Evolutionary conservation across 805 yeast genomes (phyloP), one percentile per base, ranked within the genome.

Genomic region (Candida chilensis): DNA sequence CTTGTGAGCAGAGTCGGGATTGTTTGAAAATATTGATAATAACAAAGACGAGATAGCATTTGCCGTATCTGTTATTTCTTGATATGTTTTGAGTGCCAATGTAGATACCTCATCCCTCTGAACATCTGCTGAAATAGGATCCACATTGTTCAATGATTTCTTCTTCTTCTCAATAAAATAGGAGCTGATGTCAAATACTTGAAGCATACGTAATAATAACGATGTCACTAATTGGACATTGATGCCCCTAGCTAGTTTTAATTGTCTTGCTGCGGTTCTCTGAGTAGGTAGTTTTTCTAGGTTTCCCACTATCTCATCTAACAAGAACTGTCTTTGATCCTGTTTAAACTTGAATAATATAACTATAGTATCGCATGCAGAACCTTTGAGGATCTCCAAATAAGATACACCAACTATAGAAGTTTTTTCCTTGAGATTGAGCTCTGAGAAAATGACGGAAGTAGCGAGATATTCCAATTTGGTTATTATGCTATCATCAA

Each of bases 271-370:
- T 4, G 40, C 34, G 0, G 48, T 25, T 38, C 70, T 75, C 17
- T 60, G 58, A 0, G 54, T 50, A 0, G 82, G 71, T 3, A 77
- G 41, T 15, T 56, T 61, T 28, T 69, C 72, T 31, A 76, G 52
- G 32, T 67, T 68, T 2, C 64, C 50, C 9, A 79, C 41, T 2
- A 81, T 41, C 45, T 85, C 92, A 31, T 68, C 68, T 5, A 83
- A 41, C 4, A 85, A 62, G 42, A 77, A 79, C 1, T 52, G 50
- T 32, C 82, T 54, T 42, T 85, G 94, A 24, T 64, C 67, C 1
- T 57, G 50, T 29, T 61, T 45, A 13, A 43, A 47, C 20, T 45
- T 41, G 43, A 71, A 75, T 8, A 74, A 53, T 5, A 55, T 32
- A 11, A 47, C 42, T 12, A 57, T 27, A 21, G 67, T 37, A 8